These are phyloP conservation scores for Hypoxylon sp. DNA, from an alignment of 2,329 filamentous ascomycete species.

Conservation along the genomic window DNA sequence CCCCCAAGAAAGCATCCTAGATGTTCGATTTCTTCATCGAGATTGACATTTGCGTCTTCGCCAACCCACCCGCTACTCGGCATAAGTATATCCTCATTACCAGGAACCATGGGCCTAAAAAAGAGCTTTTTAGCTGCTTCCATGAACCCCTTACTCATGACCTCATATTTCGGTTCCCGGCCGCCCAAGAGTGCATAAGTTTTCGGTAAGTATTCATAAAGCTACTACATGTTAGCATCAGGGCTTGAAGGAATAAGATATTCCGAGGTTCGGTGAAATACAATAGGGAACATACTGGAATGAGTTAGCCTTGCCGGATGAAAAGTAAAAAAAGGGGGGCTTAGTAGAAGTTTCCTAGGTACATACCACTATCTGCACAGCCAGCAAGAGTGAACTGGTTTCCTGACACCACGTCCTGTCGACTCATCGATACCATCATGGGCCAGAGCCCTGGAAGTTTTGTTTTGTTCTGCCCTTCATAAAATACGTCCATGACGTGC, in stretches of 20 bases:
- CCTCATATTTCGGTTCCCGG: constrained; percentile 57
- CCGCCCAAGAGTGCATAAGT: constrained; percentile 77
- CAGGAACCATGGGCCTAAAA: constrained; percentile 75
- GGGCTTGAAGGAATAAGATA: not conserved
- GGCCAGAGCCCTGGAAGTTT: constrained; percentile 82
- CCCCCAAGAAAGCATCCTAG: constrained; percentile 80
- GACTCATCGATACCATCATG: constrained; percentile 70
- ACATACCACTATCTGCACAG: constrained; percentile 55
- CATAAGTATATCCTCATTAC: constrained; percentile 72
- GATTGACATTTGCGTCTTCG: constrained; percentile 5
- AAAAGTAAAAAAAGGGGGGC: too few species aligned
- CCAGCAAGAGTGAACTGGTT: constrained; percentile 57
- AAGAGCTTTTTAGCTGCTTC: constrained; percentile 75
- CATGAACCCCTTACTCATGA: constrained; percentile 63
- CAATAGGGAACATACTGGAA: constrained; percentile 2
- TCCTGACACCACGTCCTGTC: constrained; percentile 58
- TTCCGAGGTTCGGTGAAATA: not conserved
- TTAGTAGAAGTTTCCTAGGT: not conserved
- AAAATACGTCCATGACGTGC: constrained; percentile 76
- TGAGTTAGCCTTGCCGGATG: not conserved
- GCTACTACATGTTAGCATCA: constrained; percentile 4
- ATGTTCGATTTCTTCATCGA: constrained; percentile 66
- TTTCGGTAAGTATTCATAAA: constrained; percentile 73
- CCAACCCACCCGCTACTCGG: constrained; percentile 64
- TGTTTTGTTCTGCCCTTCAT: constrained; percentile 75